A percentile compares a stretch with the other conserved stretches of the same genome.
Conservation (phyloP, 441 rosid species). For the Populus tomentosa region DNA sequence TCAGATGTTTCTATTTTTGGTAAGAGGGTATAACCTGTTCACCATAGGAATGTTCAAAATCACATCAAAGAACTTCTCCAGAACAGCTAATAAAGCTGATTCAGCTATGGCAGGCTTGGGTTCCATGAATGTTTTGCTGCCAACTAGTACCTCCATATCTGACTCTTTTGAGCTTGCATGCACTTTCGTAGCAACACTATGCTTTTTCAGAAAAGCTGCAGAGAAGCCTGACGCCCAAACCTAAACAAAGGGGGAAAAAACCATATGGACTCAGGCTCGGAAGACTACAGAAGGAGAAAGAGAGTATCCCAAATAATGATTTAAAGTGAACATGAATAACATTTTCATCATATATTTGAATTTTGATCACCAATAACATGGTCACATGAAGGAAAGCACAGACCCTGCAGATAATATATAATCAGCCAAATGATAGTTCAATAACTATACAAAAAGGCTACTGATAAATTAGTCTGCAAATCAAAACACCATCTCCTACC, state of each 20-base stretch:
- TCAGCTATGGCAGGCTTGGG: conserved; percentile 74
- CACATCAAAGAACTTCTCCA: conserved; percentile 74
- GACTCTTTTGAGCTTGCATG: conserved; percentile 27
- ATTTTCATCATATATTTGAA: background rate
- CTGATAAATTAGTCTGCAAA: background rate
- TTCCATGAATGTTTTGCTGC: conserved; percentile 29
- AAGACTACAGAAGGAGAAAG: background rate
- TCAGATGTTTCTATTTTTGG: background rate
- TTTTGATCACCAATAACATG: background rate
- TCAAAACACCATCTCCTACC: background rate
- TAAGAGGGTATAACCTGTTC: conserved; percentile 48
- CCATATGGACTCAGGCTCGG: background rate
- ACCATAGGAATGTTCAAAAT: conserved; percentile 77
- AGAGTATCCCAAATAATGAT: background rate
- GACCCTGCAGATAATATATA: background rate
- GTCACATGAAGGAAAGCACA: background rate
- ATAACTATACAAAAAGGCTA: background rate
- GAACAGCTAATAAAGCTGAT: conserved; percentile 70
- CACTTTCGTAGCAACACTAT: conserved; percentile 77
- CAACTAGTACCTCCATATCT: conserved; percentile 21
- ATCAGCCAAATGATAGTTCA: background rate
- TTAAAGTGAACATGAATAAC: background rate
- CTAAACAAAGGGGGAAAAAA: conserved; percentile 34
- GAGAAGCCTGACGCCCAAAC: conserved; percentile 98
- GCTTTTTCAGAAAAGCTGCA: conserved; percentile 90